Conservation (phyloP, 108 stramenopile species). For the Cyclotella kingstonii region DNA sequence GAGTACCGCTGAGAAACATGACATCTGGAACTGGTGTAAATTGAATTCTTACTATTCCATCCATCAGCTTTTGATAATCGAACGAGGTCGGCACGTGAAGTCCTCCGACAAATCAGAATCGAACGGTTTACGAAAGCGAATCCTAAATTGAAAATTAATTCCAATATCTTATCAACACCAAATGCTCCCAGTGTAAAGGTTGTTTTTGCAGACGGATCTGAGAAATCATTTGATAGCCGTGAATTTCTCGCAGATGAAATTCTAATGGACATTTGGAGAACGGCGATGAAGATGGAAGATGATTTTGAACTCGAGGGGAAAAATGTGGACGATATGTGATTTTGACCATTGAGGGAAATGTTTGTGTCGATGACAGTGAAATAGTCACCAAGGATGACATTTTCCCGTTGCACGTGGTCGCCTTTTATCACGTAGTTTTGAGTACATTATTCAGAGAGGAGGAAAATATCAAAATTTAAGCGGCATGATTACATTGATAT, state of each 20-base stretch:
- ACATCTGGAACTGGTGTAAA: not conserved
- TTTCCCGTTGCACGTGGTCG: too few species aligned
- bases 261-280: conserved; percentile 64
- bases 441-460: too few species aligned
- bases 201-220: conserved; percentile 63
- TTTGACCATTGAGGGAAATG: not conserved
- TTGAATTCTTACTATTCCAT: not conserved
- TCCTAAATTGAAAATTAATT: conserved; percentile 63
- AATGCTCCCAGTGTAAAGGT: conserved; percentile 62
- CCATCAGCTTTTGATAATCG: conserved; percentile 68
- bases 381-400: too few species aligned
- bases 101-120: conserved; percentile 69
- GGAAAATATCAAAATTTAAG: too few species aligned
- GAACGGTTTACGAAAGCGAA: conserved; percentile 52
- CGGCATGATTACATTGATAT: not conserved
- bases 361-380: too few species aligned
- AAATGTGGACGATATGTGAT: conserved; percentile 55
- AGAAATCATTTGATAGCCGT: conserved; percentile 54
- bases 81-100: conserved; percentile 69
- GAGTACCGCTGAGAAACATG: conserved; percentile 21
- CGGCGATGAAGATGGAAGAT: conserved; percentile 55
- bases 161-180: conserved; percentile 46
- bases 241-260: conserved; percentile 60
- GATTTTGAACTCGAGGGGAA: conserved; percentile 64
- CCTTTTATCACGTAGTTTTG: too few species aligned